phyloP scores from a whole-genome alignment of 345 rosid genomes.

The Brassica incana region DNA sequence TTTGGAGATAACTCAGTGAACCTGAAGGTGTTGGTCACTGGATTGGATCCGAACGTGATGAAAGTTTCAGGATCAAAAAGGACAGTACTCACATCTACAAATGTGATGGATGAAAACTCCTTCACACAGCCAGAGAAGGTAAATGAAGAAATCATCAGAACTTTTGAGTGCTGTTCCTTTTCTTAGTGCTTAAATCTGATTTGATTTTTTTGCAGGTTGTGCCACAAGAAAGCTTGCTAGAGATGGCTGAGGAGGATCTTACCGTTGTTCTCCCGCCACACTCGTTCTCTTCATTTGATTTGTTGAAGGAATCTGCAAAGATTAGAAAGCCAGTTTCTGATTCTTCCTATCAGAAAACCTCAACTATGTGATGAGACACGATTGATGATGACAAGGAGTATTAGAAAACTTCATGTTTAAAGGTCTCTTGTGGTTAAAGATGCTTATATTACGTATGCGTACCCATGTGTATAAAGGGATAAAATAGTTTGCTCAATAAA shows the following conservation, averaged over 20 bases:
- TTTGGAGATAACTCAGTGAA: constrained; percentile 57
- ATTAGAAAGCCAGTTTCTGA: constrained; percentile 44
- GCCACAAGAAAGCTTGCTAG: constrained; percentile 49
- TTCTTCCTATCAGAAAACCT: constrained; percentile 38
- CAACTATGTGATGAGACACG: constrained; percentile 41
- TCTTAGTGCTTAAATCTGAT: background rate
- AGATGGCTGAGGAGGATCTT: constrained; percentile 53
- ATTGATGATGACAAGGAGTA: background rate
- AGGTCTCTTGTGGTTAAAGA: constrained; percentile 22
- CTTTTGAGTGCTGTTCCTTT: background rate
- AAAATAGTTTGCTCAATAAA: constrained; percentile 11
- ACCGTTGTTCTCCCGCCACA: constrained; percentile 54
- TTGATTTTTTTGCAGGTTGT: constrained; percentile 39
- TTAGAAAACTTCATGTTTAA: background rate
- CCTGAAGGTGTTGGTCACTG: constrained; percentile 53
- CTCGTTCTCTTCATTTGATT: constrained; percentile 73
- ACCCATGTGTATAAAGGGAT: constrained; percentile 1
- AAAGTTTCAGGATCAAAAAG: constrained; percentile 56
- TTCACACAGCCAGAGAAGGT: constrained; percentile 63
- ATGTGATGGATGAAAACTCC: constrained; percentile 86
- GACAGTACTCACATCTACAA: constrained; percentile 62
- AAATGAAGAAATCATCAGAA: background rate
- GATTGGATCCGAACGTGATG: constrained; percentile 55
- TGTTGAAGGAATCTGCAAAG: constrained; percentile 51
- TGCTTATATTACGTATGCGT: background rate